phyloP scores from a whole-genome alignment of 2,329 filamentous ascomycete species.

The Talaromyces marneffei region DNA sequence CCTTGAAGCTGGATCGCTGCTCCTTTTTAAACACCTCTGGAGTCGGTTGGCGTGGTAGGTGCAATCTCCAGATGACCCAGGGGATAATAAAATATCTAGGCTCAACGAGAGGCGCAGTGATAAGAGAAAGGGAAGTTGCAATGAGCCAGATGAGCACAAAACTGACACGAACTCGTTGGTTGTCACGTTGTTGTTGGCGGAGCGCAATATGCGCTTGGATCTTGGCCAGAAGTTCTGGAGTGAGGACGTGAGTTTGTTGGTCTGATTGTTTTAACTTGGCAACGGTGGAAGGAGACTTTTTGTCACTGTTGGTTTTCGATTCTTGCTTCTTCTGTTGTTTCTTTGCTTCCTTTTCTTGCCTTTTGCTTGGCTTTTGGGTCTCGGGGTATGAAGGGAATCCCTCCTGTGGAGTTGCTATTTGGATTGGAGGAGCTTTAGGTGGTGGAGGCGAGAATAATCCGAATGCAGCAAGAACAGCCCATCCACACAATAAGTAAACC shows the following conservation, averaged over 20 bases:
- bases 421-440: neutral
- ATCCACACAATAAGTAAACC: slow-evolving; percentile 65
- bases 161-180: slow-evolving; percentile 36
- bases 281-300: slow-evolving; percentile 13
- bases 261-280: slow-evolving; percentile 12
- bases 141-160: slow-evolving; percentile 59
- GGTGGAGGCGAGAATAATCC: slow-evolving; percentile 34
- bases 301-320: slow-evolving; percentile 17
- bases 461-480: slow-evolving; percentile 61
- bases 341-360: slow-evolving; percentile 20
- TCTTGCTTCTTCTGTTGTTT: slow-evolving; percentile 21
- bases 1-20: slow-evolving; percentile 21
- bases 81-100: slow-evolving; percentile 94
- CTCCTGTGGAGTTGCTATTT: slow-evolving; percentile 15
- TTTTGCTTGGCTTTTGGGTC: slow-evolving; percentile 18
- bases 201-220: slow-evolving; percentile 26
- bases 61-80: slow-evolving; percentile 86
- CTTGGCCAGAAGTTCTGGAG: slow-evolving; percentile 25
- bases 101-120: slow-evolving; percentile 88
- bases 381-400: slow-evolving; percentile 15
- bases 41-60: slow-evolving; percentile 54
- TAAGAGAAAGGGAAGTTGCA: slow-evolving; percentile 68
- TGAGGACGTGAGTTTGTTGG: slow-evolving; percentile 20
- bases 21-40: slow-evolving; percentile 20
- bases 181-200: slow-evolving; percentile 26